These are phyloP conservation scores for Suillus plorans DNA, from an alignment of 768 basidiomycete species.

Conservation along the genomic window DNA sequence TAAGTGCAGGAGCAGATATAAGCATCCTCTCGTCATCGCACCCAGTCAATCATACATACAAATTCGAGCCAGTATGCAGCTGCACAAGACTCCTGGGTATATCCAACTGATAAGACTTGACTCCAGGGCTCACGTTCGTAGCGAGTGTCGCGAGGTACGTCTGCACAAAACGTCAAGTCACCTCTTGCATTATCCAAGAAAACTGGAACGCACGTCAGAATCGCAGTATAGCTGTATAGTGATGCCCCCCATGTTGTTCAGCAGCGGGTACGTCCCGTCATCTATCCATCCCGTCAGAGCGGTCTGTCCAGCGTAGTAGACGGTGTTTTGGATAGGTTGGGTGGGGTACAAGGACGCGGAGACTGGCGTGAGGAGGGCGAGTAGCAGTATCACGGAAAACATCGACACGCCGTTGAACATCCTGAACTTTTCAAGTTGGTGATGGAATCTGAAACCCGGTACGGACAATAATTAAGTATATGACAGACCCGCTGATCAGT, in stretches of 20 bases:
- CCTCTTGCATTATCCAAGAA: no score
- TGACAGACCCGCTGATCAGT: constrained; percentile 30
- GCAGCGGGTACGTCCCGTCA: constrained; percentile 38
- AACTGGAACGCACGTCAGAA: constrained; percentile 37
- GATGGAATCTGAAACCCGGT: background rate
- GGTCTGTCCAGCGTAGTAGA: constrained; percentile 43
- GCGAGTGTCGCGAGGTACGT: constrained; percentile 44
- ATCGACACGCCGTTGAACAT: constrained; percentile 8
- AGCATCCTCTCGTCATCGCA: background rate
- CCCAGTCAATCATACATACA: constrained; percentile 23
- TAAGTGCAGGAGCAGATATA: background rate
- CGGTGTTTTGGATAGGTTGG: constrained; percentile 44
- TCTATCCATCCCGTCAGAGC: constrained; percentile 52
- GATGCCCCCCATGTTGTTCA: constrained; percentile 42
- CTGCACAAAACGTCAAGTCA: constrained; percentile 26
- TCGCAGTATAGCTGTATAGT: constrained; percentile 47
- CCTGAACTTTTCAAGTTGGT: background rate
- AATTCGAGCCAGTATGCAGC: constrained; percentile 24
- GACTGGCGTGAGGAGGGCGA: constrained; percentile 15
- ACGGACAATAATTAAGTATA: background rate
- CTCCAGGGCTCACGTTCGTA: constrained; percentile 38
- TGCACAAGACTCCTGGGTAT: constrained; percentile 28
- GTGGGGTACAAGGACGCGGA: constrained; percentile 50
- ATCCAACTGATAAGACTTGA: constrained; percentile 22
- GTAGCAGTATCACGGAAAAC: background rate